Base-by-base conservation (phyloP, 1,284 basidiomycete species). In the Ustilago hordei region DNA sequence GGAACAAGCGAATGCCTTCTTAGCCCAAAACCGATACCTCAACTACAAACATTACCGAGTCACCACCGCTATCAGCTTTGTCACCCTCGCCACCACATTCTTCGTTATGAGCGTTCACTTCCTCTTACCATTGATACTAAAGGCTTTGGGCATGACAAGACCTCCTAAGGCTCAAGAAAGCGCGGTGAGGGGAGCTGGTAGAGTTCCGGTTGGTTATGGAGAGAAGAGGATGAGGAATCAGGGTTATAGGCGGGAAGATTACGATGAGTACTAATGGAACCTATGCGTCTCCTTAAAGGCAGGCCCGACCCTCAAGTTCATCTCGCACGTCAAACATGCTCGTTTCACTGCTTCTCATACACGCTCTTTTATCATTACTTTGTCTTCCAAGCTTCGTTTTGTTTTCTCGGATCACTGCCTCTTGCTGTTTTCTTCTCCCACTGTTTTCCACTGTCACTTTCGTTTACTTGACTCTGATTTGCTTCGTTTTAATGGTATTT, bases 31-130 rank as follows among this genome's bases (percentile, higher is more conserved):
- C 36, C 57, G 75, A 47, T 80, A 75, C 23, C 66, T 82, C 55
- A 69, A 81, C 69, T 75, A 79, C 68, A 67, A 56, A 8, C 74
- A 68, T 35, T 81, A 78, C 60, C 41, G 71, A 1, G 65, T 79
- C 58, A 75, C 75, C 28, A 68, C 69, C 28, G 78, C 78, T 4
- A 74, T 82, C 47, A 62, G 60, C 32, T 82, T 80, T 80, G 69
- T 81, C 57, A 71, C 78, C 0, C 43, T 82, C 35, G 78, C 74
- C 0, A 74, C 78, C 12, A 65, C 64, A 6, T 82, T 82, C 78
- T 76, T 82, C 13, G 75, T 72, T n/a, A 81, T 78, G 68, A 71
- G 67, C 17, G 81, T 82, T n/a, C 81, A 82, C 67, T 82, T 81
- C 61, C 73, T 76, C 1, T 53, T 82, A 9, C 81, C 81, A 4